Evolutionary conservation across 106 monocot species (phyloP).

Genomic region (Agapanthus africanus): DNA sequence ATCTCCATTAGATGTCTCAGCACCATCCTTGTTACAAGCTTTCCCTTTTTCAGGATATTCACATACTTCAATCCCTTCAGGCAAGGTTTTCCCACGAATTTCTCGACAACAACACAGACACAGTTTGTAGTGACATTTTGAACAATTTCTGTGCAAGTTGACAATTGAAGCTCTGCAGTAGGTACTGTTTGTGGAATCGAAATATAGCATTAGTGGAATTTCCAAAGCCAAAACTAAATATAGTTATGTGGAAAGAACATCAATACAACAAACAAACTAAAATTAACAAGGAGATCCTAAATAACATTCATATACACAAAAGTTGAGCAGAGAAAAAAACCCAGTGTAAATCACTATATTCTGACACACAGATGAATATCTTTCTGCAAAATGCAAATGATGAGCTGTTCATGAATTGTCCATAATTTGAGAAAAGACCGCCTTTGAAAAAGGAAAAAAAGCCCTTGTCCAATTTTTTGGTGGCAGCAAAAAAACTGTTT

Average conservation of each 20-base stretch:
- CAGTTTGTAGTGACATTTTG: slow-evolving; percentile 45
- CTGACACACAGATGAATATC: background rate
- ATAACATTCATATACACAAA: background rate
- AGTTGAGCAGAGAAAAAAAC: background rate
- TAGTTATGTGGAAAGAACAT: background rate
- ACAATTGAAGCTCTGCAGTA: slow-evolving; percentile 27
- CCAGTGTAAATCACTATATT: background rate
- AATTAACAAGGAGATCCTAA: background rate
- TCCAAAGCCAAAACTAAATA: background rate
- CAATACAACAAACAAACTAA: background rate
- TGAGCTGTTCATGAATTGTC: background rate
- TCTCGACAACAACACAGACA: slow-evolving; percentile 45
- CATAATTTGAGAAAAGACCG: background rate
- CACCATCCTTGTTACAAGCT: slow-evolving; percentile 8
- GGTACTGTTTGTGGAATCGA: slow-evolving; percentile 29
- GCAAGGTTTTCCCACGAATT: slow-evolving; percentile 16
- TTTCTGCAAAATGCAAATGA: background rate
- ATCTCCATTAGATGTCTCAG: slow-evolving; percentile 5
- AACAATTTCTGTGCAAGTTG: slow-evolving; percentile 43
- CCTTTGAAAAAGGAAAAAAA: background rate
- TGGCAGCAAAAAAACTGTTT: too few relatives aligned
- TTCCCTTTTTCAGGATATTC: slow-evolving; percentile 5
- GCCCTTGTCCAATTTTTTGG: too few relatives aligned
- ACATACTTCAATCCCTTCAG: background rate
- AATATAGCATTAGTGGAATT: slow-evolving; percentile 7